A percentile compares a stretch with the other conserved stretches of the same genome.
phyloP scores from a whole-genome alignment of 1,284 basidiomycete genomes.

The Melampsora larici-populina region DNA sequence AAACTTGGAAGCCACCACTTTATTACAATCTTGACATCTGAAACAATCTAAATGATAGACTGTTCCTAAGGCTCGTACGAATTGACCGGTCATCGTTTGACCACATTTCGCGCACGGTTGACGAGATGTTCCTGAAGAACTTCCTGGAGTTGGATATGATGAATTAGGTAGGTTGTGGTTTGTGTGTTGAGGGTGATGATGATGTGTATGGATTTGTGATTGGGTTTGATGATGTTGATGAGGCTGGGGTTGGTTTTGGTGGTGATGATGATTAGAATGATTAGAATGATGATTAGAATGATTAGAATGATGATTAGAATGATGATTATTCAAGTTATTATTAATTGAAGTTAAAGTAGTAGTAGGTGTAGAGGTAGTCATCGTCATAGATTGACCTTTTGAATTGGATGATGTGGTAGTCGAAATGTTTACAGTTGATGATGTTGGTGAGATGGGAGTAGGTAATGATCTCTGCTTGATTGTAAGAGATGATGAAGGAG shows the following conservation, averaged over 20 bases:
- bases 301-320: slow-evolving; percentile 7
- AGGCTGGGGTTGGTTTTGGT: not conserved
- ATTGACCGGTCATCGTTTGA: slow-evolving; percentile 74
- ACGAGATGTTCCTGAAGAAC: slow-evolving; percentile 20
- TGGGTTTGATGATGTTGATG: no score
- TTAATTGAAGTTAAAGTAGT: no score
- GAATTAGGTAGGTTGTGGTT: not conserved
- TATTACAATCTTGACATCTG: slow-evolving; percentile 96
- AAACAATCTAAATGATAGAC: slow-evolving; percentile 97
- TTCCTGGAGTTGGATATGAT: slow-evolving; percentile 12
- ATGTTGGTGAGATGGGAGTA: no score
- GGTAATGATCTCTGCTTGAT: no score
- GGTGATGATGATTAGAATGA: not conserved
- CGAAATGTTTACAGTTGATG: no score
- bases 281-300: not conserved
- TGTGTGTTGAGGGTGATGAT: no score
- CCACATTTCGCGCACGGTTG: slow-evolving; percentile 51
- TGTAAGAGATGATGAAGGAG: no score
- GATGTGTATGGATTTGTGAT: no score
- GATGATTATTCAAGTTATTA: no score
- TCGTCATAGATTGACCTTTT: no score
- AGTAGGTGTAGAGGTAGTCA: no score
- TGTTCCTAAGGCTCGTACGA: slow-evolving; percentile 88
- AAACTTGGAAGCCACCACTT: slow-evolving; percentile 96
- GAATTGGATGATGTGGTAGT: no score